phyloP scores from a whole-genome alignment of 1,284 basidiomycete species.

The Leccinum subrobustum region DNA sequence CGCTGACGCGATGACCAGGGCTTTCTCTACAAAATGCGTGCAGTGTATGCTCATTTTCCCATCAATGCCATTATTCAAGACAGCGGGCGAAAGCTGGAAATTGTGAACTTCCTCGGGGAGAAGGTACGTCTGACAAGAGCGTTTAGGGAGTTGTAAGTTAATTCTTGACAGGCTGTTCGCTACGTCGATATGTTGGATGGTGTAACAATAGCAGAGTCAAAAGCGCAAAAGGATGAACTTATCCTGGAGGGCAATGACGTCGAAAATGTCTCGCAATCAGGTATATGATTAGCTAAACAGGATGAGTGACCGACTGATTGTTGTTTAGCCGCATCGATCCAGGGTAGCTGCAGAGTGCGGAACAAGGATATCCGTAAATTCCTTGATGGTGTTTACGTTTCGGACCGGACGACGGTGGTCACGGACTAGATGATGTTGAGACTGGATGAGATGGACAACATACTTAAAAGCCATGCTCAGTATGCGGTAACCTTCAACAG shows the following conservation, averaged over 20 bases:
- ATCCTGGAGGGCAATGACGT: constrained; percentile 94
- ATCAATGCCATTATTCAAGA: constrained; percentile 99
- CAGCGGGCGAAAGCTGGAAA: constrained; percentile 79
- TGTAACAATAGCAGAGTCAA: constrained; percentile 87
- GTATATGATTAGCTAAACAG: constrained; percentile 36
- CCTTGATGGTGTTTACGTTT: constrained; percentile 91
- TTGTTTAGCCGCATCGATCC: constrained; percentile 83
- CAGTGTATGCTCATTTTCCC: constrained; percentile 99
- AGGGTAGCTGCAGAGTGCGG: constrained; percentile 90
- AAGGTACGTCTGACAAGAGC: constrained; percentile 53
- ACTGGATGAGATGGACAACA: constrained; percentile 9
- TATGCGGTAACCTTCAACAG: constrained; percentile 24
- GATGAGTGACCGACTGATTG: constrained; percentile 2
- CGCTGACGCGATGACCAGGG: constrained; percentile 51
- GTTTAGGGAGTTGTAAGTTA: neutral
- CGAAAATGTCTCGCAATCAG: constrained; percentile 93
- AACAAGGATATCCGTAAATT: constrained; percentile 99
- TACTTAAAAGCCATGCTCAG: constrained; percentile 17
- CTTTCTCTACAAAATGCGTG: constrained; percentile 99
- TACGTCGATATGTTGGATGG: constrained; percentile 92
- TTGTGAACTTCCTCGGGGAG: constrained; percentile 98
- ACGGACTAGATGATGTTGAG: constrained; percentile 39
- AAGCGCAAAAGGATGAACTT: constrained; percentile 95
- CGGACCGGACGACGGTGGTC: constrained; percentile 71
- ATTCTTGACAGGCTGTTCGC: constrained; percentile 70